Evolutionary conservation across 2,329 filamentous ascomycete genomes (phyloP), one percentile per base, ranked within the genome.

Genomic region (Orbilia oligospora): DNA sequence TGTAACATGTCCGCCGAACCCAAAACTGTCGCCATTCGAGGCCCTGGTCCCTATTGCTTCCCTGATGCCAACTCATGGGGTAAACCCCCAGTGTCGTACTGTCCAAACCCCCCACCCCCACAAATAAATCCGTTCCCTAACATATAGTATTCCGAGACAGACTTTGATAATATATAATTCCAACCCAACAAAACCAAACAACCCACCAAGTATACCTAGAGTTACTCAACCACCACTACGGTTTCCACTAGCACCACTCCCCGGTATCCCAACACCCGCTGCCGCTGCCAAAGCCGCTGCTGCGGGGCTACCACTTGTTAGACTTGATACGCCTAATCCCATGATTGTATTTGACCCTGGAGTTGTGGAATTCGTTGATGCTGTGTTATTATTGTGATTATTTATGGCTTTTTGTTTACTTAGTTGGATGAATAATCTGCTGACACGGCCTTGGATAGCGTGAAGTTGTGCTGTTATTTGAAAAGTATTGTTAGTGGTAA

Each of bases 371-470:
- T 18, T 49, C 12, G 20, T 38, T 5, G 46, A 24, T 27, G 58
- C 46, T 22, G 56, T 8, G 22, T 20, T 30, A 12, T 20, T 30
- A 12, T 27, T 53, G 10, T 38, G 24, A n/a, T 41, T 44, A 41
- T 38, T 61, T 10, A 61, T 61, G 0, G 67, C 51, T 12, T 63
- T 66, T 30, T 71, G 67, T 67, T 81, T 81, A 48, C 81, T 82
- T 41, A 82, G 68, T 71, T 81, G 81, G 14, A 82, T 68, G 56
- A 82, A 82, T 5, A 82, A 56, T 22, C 80, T 78, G 63, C 81
- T 82, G 16, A 82, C 80, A 16, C 81, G 80, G 38, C 30, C 69
- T 63, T 82, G 81, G 66, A 82, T 80, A 8, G 68, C 53, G 49
- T 81, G 80, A 9, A 82, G 53, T 38, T 81, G 64, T 18, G 61